phyloP scores from a whole-genome alignment of 2,329 filamentous ascomycete species.

The Ophiostoma perfectum region DNA sequence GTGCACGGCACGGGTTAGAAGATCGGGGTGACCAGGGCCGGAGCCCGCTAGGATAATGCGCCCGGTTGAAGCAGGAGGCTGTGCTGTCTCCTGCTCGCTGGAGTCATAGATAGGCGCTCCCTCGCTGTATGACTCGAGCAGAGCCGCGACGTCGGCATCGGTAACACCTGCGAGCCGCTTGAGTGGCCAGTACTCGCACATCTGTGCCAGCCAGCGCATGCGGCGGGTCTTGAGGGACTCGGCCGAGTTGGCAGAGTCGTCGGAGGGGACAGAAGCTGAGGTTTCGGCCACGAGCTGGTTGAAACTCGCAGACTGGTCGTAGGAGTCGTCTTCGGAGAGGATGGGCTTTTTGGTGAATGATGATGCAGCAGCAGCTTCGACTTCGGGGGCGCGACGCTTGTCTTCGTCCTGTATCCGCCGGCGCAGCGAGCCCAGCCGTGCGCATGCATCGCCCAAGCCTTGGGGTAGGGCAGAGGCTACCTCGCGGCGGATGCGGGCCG shows the following conservation, averaged over 20 bases:
- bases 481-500: conserved; percentile 81
- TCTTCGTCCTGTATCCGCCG: conserved; percentile 52
- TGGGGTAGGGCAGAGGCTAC: conserved; percentile 73
- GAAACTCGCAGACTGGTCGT: conserved; percentile 73
- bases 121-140: conserved; percentile 64
- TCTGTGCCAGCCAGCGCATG: conserved; percentile 89
- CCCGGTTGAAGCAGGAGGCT: conserved; percentile 38
- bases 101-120: conserved; percentile 29
- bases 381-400: neutral
- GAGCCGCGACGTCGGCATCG: conserved; percentile 69
- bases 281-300: conserved; percentile 65
- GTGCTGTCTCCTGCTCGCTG: neutral
- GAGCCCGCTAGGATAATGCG: conserved; percentile 84
- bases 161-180: conserved; percentile 72
- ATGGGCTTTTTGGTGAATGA: conserved; percentile 33
- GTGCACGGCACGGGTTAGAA: conserved; percentile 77
- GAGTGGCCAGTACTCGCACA: conserved; percentile 98
- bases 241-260: conserved; percentile 1
- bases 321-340: conserved; percentile 46
- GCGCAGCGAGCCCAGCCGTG: conserved; percentile 67
- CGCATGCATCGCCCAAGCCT: conserved; percentile 70
- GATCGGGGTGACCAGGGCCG: conserved; percentile 85
- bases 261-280: conserved; percentile 60
- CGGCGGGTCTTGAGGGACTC: conserved; percentile 63
- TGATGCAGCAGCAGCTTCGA: neutral